These are phyloP conservation scores for Phylloporus sp. DNA, from an alignment of 768 basidiomycete genomes.

Conservation along the genomic window DNA sequence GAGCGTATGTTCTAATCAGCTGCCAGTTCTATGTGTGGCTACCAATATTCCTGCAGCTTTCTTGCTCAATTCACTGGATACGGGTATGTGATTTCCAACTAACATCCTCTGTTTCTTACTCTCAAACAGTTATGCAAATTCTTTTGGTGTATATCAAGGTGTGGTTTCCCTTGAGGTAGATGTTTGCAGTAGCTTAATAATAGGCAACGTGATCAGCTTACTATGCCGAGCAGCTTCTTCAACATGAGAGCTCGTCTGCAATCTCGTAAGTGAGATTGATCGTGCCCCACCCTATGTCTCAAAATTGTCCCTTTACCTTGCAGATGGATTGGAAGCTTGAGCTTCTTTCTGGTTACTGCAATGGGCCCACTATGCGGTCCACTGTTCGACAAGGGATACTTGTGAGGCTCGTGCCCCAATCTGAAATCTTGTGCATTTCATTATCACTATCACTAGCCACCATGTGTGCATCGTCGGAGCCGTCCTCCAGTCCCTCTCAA, in stretches of 20 bases:
- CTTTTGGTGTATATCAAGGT: conserved; percentile 31
- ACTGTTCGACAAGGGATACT: conserved; percentile 26
- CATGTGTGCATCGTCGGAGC: conserved; percentile 22
- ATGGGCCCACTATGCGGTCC: conserved; percentile 24
- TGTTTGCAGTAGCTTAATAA: background rate
- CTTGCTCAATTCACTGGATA: conserved; percentile 24
- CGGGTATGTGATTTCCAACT: conserved; percentile 11
- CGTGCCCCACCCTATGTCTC: background rate
- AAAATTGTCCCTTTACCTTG: background rate
- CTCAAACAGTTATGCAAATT: conserved; percentile 10
- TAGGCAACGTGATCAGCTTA: conserved; percentile 10
- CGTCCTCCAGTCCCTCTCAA: conserved; percentile 24
- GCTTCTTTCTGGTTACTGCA: conserved; percentile 13
- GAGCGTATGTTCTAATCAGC: conserved; percentile 16
- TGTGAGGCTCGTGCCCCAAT: conserved; percentile 17
- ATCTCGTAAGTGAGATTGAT: conserved; percentile 16
- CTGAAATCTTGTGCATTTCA: too few relatives aligned
- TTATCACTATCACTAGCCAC: conserved; percentile 2
- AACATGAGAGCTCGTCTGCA: conserved; percentile 19
- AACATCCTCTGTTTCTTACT: background rate
- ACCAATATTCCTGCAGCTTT: conserved; percentile 17
- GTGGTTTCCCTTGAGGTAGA: background rate
- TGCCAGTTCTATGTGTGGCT: background rate
- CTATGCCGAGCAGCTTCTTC: conserved; percentile 18
- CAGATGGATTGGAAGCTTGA: conserved; percentile 28